Conservation (phyloP, 1,284 basidiomycete species). For the Moesziomyces sp. region DNA sequence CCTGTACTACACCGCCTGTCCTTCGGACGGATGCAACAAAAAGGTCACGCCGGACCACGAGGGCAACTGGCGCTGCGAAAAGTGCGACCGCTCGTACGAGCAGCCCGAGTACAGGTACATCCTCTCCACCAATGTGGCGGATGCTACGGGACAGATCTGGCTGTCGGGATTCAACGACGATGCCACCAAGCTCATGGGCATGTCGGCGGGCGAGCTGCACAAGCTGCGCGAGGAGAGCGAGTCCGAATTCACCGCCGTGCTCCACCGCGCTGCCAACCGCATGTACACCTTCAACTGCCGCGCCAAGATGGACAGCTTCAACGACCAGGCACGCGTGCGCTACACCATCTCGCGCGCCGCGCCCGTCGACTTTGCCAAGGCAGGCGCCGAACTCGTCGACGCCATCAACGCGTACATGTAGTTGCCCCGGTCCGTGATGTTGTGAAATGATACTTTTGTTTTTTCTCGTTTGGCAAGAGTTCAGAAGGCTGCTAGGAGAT, state of each 20-base stretch:
- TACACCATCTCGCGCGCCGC: constrained; percentile 60
- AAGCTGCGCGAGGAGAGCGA: constrained; percentile 79
- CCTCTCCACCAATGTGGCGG: constrained; percentile 85
- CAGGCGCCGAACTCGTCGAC: constrained; percentile 59
- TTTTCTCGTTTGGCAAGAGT: not conserved
- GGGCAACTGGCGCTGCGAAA: constrained; percentile 87
- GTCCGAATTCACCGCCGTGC: constrained; percentile 73
- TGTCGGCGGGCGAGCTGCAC: constrained; percentile 82
- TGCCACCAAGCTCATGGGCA: constrained; percentile 78
- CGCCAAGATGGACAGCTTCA: constrained; percentile 74
- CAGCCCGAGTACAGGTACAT: constrained; percentile 90
- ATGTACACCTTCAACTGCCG: constrained; percentile 86
- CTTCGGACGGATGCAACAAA: constrained; percentile 84
- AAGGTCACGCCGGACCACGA: constrained; percentile 81
- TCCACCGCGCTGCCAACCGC: constrained; percentile 77
- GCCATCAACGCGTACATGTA: constrained; percentile 54
- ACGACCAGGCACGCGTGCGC: constrained; percentile 59
- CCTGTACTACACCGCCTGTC: constrained; percentile 90
- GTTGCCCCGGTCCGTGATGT: not conserved
- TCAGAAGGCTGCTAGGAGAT: constrained; percentile 56
- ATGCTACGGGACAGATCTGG: constrained; percentile 90
- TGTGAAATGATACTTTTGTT: too few relatives aligned
- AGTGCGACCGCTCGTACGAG: constrained; percentile 81
- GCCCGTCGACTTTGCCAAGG: constrained; percentile 60
- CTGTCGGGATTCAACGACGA: constrained; percentile 95